These are phyloP conservation scores for Microdochium paspali DNA, from an alignment of 2,329 filamentous ascomycete species.

Conservation along the genomic window DNA sequence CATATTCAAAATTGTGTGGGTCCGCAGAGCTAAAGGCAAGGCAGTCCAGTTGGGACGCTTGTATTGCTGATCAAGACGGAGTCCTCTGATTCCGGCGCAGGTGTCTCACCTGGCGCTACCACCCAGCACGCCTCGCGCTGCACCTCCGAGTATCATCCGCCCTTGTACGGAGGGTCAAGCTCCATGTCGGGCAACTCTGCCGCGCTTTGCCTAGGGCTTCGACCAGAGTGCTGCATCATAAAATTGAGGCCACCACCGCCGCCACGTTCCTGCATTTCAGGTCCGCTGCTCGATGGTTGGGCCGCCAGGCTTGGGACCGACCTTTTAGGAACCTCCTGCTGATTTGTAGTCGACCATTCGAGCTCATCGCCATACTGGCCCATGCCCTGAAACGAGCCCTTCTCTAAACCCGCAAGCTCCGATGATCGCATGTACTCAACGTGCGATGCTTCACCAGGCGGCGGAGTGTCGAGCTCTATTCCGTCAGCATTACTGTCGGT, in stretches of 20 bases:
- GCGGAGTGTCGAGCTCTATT: not conserved
- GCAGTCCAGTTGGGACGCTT: no score
- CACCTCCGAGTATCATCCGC: not conserved
- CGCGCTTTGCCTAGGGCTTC: slow-evolving; percentile 9
- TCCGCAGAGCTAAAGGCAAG: no score
- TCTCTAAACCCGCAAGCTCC: slow-evolving; percentile 1
- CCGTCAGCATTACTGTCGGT: slow-evolving; percentile 6
- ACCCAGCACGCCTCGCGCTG: not conserved
- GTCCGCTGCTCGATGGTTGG: slow-evolving; percentile 17
- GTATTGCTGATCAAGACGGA: no score
- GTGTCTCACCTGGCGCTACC: not conserved
- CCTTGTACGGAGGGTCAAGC: not conserved
- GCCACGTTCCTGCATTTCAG: slow-evolving; percentile 35
- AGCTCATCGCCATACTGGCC: not conserved
- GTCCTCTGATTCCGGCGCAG: no score
- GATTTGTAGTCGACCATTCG: not conserved
- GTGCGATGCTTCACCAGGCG: not conserved
- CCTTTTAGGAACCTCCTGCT: not conserved
- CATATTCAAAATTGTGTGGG: no score
- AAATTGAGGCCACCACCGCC: slow-evolving; percentile 13
- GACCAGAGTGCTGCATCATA: slow-evolving; percentile 9
- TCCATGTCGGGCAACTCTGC: slow-evolving; percentile 29
- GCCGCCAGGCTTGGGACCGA: not conserved
- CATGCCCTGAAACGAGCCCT: not conserved
- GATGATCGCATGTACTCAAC: slow-evolving; percentile 1